Base-by-base conservation (phyloP, 202 grass and related monocot species). In the Eragrostis tef region DNA sequence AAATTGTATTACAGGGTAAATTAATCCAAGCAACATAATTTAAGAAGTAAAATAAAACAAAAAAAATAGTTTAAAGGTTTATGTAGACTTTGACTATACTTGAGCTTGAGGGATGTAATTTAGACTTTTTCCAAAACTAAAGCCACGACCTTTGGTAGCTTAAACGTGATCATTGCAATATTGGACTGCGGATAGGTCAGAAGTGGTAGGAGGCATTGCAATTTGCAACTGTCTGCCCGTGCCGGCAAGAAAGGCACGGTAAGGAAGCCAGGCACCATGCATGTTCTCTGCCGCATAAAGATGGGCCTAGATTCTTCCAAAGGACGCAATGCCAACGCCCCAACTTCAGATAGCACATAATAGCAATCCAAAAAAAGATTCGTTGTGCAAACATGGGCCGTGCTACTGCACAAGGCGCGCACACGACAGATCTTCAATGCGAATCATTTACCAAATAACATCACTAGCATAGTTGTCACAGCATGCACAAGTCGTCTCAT, bases 401-500 rank as follows among this genome's bases (percentile, higher is more conserved):
- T 6, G 25, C 26, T 29, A 27, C 13, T 29, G 6, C 26, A 64
- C 61, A 64, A 17, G 6, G 21, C n/a, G 19, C 13, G 0, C 5
- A 53, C 46, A 12, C 7, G 57, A 5, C 5, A 77, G 1, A 77
- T 43, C 13, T 52, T 36, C 21, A 53, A 52, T 6, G 0, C 36
- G 20, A 60, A 72, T 64, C 42, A 74, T 73, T 43, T 75, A 68
- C 21, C 21, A 17, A 85, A 72, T 29, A 80, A 17, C 31, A 89
- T 45, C 66, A 64, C 87, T 70, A 71, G 47, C 64, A 57, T 13
- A 89, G n/a, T 81, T 59, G 76, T 44, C 54, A 81, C 87, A 67
- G 41, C 39, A 85, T 62, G 66, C 83, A 82, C 34, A 82, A 58
- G 72, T 67, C 73, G 85, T 82, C 74, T 82, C 87, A 78, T 86